Conservation (phyloP, 164 flowering plant species). For the Tinospora cordifolia region DNA sequence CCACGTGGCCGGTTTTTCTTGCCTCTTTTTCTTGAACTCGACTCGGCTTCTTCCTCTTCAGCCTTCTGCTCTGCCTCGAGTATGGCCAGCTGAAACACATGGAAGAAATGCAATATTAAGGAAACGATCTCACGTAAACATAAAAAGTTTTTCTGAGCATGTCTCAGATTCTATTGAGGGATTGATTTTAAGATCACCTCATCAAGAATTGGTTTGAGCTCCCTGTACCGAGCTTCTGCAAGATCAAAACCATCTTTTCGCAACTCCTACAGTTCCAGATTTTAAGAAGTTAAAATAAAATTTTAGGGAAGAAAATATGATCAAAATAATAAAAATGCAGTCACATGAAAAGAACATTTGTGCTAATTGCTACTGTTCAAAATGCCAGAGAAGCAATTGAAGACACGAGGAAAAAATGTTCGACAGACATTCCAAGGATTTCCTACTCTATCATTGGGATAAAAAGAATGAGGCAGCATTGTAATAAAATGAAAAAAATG, state of each 20-base stretch:
- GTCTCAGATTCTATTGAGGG: background rate
- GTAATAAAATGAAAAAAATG: background rate
- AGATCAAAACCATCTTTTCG: slow-evolving; percentile 99
- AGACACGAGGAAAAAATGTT: background rate
- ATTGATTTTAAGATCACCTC: slow-evolving; percentile 48
- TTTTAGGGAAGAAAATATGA: background rate
- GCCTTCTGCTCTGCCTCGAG: slow-evolving; percentile 94
- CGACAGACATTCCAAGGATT: background rate
- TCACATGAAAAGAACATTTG: background rate
- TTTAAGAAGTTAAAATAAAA: background rate
- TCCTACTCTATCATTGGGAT: background rate
- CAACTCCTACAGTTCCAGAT: slow-evolving; percentile 52
- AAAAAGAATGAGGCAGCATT: background rate
- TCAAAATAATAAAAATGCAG: background rate
- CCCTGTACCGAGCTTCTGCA: slow-evolving; percentile 76
- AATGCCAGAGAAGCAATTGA: background rate
- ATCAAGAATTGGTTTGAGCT: slow-evolving; percentile 91
- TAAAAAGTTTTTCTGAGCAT: background rate
- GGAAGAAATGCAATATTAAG: background rate
- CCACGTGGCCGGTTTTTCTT: slow-evolving; percentile 41
- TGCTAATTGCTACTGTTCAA: background rate
- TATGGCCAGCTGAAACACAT: slow-evolving; percentile 51
- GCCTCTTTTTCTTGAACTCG: slow-evolving; percentile 67
- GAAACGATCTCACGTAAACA: background rate
- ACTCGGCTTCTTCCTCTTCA: slow-evolving; percentile 77